These are phyloP conservation scores for Singerocomus rubriflavus DNA, from an alignment of 1,284 basidiomycete species.

Conservation along the genomic window DNA sequence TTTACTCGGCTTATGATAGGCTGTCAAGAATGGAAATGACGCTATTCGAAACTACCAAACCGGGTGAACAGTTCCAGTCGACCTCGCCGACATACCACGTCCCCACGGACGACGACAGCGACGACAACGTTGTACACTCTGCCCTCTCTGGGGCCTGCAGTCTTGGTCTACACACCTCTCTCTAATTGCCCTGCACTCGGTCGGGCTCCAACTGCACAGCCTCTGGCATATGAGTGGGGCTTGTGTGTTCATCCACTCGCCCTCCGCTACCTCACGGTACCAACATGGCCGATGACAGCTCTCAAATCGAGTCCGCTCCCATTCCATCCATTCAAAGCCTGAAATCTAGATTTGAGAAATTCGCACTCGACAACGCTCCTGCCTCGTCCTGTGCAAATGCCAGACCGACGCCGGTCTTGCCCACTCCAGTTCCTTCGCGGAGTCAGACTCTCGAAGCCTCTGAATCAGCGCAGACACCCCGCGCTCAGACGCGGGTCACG, in stretches of 20 bases:
- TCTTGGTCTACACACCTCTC: background rate
- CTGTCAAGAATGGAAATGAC: conserved; percentile 12
- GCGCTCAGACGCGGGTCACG: conserved; percentile 39
- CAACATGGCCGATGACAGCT: conserved; percentile 20
- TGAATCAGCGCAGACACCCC: conserved; percentile 34
- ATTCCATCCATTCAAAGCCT: conserved; percentile 63
- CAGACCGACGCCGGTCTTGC: conserved; percentile 16
- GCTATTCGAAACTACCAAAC: conserved; percentile 16
- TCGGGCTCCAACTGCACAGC: conserved; percentile 5
- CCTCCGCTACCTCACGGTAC: background rate
- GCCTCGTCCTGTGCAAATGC: background rate
- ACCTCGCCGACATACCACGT: too few relatives aligned
- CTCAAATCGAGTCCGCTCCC: conserved; percentile 48
- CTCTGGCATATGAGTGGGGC: conserved; percentile 1
- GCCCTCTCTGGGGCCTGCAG: background rate
- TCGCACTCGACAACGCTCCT: conserved; percentile 22
- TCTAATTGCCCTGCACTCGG: background rate
- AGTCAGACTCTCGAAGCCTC: conserved; percentile 25
- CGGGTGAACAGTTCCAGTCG: background rate
- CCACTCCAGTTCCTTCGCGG: conserved; percentile 14
- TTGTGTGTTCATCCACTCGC: background rate
- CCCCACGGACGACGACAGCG: conserved; percentile 4
- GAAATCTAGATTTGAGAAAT: conserved; percentile 61
- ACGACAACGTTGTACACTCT: conserved; percentile 1
- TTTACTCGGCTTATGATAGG: background rate